phyloP scores from a whole-genome alignment of 495 filamentous ascomycete species.

The Cenococcum geophilum region DNA sequence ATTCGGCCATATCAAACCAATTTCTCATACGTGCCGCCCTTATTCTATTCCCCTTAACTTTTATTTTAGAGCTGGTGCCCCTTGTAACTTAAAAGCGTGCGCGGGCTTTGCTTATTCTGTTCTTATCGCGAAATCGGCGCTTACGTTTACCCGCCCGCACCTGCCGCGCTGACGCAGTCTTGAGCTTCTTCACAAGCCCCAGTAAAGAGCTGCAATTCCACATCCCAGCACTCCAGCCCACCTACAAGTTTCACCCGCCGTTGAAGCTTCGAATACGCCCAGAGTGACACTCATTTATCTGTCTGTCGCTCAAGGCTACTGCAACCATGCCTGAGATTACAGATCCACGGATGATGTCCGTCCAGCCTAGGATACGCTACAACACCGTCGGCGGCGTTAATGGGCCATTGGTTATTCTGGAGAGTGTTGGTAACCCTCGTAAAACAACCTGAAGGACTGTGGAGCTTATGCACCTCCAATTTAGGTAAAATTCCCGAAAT shows the following conservation, averaged over 20 bases:
- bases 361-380: constrained; percentile 85
- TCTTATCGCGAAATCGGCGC: constrained; percentile 6
- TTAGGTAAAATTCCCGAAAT: constrained; percentile 93
- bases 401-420: constrained; percentile 92
- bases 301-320: not conserved
- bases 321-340: constrained; percentile 42
- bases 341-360: constrained; percentile 74
- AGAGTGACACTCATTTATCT: not conserved
- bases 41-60: no score
- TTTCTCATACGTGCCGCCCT: no score
- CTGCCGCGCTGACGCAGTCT: constrained; percentile 7
- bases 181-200: constrained; percentile 1
- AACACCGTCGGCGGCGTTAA: constrained; percentile 99
- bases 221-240: not conserved
- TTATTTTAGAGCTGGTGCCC: no score
- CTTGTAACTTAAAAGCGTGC: no score
- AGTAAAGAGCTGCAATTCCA: not conserved
- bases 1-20: no score
- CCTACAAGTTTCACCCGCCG: not conserved
- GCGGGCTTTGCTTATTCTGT: constrained; percentile 2
- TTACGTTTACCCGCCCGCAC: constrained; percentile 2
- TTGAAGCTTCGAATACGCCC: constrained; percentile 1
- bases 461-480: constrained; percentile 19
- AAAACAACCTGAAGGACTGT: not conserved
- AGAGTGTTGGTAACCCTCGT: constrained; percentile 57